Conservation (phyloP, 176 grass and related monocot species). For the Phragmites australis region DNA sequence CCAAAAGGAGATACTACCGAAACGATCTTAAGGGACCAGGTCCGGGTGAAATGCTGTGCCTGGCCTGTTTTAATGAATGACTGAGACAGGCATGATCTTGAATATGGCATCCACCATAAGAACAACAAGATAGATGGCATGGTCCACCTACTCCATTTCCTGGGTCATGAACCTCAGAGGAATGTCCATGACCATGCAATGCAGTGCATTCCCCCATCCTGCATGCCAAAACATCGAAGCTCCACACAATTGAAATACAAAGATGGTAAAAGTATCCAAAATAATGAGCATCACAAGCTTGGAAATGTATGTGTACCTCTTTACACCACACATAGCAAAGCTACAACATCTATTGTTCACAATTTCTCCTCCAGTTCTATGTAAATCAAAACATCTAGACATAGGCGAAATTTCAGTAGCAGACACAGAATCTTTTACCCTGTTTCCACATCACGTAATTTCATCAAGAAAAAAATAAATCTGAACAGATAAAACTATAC, state of each 20-base stretch:
- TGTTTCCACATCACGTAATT: constrained; percentile 25
- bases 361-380: not conserved
- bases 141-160: constrained; percentile 13
- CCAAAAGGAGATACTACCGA: not conserved
- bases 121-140: not conserved
- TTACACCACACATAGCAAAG: not conserved
- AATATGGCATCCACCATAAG: not conserved
- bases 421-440: constrained; percentile 20
- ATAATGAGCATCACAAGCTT: not conserved
- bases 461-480: constrained; percentile 1
- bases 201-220: not conserved
- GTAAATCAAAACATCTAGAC: not conserved
- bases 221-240: not conserved
- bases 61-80: constrained; percentile 5
- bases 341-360: constrained; percentile 9
- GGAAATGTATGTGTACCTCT: not conserved
- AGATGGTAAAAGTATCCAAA: not conserved
- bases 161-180: not conserved
- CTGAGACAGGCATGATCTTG: not conserved
- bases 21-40: not conserved
- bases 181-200: constrained; percentile 10
- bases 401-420: not conserved
- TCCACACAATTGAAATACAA: not conserved
- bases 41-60: constrained; percentile 7
- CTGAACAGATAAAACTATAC: constrained; percentile 21